Percentiles rank a stretch among this genome's conserved stretches.
Conservation (phyloP, 495 filamentous ascomycete species). For the Penicillium paradoxum region DNA sequence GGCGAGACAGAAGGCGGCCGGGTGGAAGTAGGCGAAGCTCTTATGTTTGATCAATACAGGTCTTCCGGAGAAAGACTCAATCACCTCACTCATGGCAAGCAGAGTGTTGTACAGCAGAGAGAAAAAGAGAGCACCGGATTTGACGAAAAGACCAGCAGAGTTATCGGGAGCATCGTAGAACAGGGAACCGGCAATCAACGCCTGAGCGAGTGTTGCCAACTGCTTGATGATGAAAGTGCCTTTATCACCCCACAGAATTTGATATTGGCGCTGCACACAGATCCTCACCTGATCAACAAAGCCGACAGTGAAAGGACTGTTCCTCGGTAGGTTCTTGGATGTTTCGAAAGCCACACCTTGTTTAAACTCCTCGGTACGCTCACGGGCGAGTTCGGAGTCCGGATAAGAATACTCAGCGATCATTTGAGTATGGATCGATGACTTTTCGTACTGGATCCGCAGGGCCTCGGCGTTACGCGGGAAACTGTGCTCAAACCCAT, state of each 20-base stretch:
- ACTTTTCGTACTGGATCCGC: slow-evolving; percentile 36
- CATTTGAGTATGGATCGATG: slow-evolving; percentile 31
- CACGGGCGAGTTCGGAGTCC: slow-evolving; percentile 34
- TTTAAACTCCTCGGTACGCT: slow-evolving; percentile 47
- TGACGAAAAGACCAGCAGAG: slow-evolving; percentile 46
- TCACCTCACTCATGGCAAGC: slow-evolving; percentile 66
- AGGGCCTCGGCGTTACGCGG: slow-evolving; percentile 43
- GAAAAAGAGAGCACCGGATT: slow-evolving; percentile 62
- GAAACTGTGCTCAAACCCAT: slow-evolving; percentile 46
- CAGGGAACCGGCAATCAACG: slow-evolving; percentile 38
- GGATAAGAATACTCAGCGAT: slow-evolving; percentile 49
- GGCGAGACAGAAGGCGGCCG: slow-evolving; percentile 66
- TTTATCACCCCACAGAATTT: slow-evolving; percentile 57
- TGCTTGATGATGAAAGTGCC: slow-evolving; percentile 58
- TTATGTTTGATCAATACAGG: slow-evolving; percentile 75
- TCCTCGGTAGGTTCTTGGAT: slow-evolving; percentile 30
- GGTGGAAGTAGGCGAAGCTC: slow-evolving; percentile 68
- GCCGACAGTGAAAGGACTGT: slow-evolving; percentile 53
- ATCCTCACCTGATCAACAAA: slow-evolving; percentile 55
- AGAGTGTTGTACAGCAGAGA: slow-evolving; percentile 68
- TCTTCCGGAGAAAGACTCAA: slow-evolving; percentile 60
- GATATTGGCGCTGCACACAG: slow-evolving; percentile 50
- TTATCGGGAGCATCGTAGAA: slow-evolving; percentile 37
- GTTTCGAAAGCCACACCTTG: slow-evolving; percentile 42
- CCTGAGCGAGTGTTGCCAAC: slow-evolving; percentile 36